Base-by-base conservation (phyloP, 805 yeast species). In the Candida xiaguanensis region DNA sequence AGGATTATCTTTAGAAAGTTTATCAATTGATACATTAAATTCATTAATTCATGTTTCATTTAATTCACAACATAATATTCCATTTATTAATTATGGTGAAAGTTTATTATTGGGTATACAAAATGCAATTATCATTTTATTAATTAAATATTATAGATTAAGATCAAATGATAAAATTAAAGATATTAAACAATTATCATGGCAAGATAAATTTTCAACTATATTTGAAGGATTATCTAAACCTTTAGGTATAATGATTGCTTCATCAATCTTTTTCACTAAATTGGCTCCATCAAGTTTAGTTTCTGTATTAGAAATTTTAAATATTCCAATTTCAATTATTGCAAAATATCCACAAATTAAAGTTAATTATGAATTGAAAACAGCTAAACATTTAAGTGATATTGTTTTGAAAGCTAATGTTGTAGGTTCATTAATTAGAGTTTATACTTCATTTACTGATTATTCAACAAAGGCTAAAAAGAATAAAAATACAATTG, bases 11-110 rank as follows among this genome's bases (percentile, higher is more conserved):
- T 49, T 57, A 31, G 59, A 59, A 26, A 58, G 69, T 3, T 55
- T 65, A 26, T 48, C 59, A 16, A 53, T 68, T 46, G 74, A 68
- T 45, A 54, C 62, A 1, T 45, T 64, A 43, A 55, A 58, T 39
- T 61, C 66, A 28, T 56, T 65, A 42, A 52, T 66, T 26, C 73
- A 67, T 48, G 67, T 63, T 26, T 53, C 64, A 17, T 68, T 64
- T 53, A 67, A 68, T 43, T 38, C 47, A 24, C 69, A 65, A 23
- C 55, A 56, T 37, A 43, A 55, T 16, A 62, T 59, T 41, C 48
- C 59, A 33, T 68, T 68, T 39, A 47, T 65, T 30, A 59, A 59
- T 35, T 68, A 67, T 44, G 74, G 74, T 5, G 74, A 68, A 48
- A 53, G 64, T 20, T 45, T 65, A 15, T 53, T 67, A 22, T 43